Evolutionary conservation across 2,329 filamentous ascomycete species (phyloP), one percentile per base, ranked within the genome.

Genomic region (Botryotinia calthae): DNA sequence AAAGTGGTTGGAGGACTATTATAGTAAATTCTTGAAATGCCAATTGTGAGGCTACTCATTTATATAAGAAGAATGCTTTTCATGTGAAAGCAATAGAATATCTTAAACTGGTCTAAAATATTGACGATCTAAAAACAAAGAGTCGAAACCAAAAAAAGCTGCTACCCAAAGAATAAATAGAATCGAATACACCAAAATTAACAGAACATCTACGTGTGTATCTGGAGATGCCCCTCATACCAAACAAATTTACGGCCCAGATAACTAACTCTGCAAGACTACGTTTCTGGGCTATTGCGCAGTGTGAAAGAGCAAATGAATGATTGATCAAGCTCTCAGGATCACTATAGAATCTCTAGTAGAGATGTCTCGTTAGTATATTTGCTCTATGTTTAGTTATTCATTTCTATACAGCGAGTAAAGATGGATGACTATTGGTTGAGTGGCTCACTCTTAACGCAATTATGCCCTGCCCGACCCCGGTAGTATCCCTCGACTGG

Each of bases 1-100:
- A 2, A 70, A 75, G 42, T 87, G 85, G 85, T 77, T 88, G 76
- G 84, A 87, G 74, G 77, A 81, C 10, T 89, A 88, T 76, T 88
- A 87, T 78, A 81, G 82, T 28, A 80, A 81, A 0, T 85, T 86
- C 72, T 79, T 87, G 77, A 76, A 77, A 4, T 73, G 73, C 22
- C 79, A 64, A 75, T 34, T 63, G 14, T 56, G 59, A 25, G 25
- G 16, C 9, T 28, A 20, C n/a, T 63, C 9, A 10, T 42, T 62
- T 28, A 34, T 6, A 1, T 28, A 16, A 28, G 1, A n/a, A n/a
- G 8, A n/a, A 22, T 5, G 16, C 46, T 25, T 65, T 3, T 8
- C 22, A 48, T 31, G 22, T 22, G 6, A 25, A 20, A 31, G 46
- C 20, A 12, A 34, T 1, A 18, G 3, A 42, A 16, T 10, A 18